phyloP scores from a whole-genome alignment of 2,329 filamentous ascomycete genomes.

The Sclerotinia borealis region DNA sequence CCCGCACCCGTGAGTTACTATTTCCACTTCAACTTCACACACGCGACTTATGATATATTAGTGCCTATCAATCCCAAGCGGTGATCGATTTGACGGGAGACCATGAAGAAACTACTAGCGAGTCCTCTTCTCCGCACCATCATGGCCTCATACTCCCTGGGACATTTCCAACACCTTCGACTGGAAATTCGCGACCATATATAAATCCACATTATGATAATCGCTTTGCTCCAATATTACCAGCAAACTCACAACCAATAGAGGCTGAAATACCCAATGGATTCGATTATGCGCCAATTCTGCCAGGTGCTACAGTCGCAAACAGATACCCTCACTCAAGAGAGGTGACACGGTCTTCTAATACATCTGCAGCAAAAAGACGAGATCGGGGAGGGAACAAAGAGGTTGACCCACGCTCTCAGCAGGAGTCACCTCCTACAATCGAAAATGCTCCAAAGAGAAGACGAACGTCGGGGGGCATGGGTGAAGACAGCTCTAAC shows the following conservation, averaged over 20 bases:
- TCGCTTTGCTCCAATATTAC: neutral
- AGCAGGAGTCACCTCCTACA: neutral
- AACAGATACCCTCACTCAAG: neutral
- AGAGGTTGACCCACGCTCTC: neutral
- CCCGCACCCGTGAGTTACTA: neutral
- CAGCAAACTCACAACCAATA: neutral
- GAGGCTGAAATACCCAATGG: neutral
- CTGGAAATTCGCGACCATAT: neutral
- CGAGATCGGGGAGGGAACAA: neutral
- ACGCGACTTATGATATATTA: constrained; percentile 1
- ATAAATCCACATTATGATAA: neutral
- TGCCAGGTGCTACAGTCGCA: constrained; percentile 1
- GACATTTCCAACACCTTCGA: neutral
- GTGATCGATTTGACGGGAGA: constrained; percentile 8
- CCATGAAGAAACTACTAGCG: neutral
- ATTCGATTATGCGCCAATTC: neutral
- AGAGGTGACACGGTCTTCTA: neutral
- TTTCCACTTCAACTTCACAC: neutral
- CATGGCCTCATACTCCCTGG: constrained; percentile 4
- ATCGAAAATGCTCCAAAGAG: neutral
- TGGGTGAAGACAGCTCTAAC: neutral
- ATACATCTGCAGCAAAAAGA: neutral
- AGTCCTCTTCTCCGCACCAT: neutral
- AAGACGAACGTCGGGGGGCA: neutral
- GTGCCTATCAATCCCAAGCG: neutral